A percentile compares a stretch with the other conserved stretches of the same genome.
These are phyloP conservation scores for Paraglomus occultum DNA, from an alignment of 192 early-diverging fungal genomes.

Conservation along the genomic window DNA sequence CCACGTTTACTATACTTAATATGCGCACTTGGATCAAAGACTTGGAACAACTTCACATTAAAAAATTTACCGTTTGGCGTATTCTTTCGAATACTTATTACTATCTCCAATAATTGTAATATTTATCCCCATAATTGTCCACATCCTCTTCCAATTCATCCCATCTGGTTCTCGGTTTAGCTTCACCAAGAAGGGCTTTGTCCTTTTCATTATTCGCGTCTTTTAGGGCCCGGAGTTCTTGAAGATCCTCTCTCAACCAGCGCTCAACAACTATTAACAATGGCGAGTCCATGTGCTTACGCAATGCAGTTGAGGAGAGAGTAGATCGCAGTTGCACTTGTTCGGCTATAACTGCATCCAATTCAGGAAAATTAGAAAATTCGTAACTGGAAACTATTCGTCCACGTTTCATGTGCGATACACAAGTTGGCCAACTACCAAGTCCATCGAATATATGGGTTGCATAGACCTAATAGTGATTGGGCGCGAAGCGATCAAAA, in stretches of 20 bases:
- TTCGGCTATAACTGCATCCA: slow-evolving; percentile 35
- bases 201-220: slow-evolving; percentile 28
- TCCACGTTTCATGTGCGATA: slow-evolving; percentile 66
- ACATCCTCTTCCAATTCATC: slow-evolving; percentile 47
- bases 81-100: neutral
- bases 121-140: slow-evolving; percentile 46
- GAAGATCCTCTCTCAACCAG: slow-evolving; percentile 64
- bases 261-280: slow-evolving; percentile 25
- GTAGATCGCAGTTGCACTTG: neutral
- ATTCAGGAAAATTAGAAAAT: slow-evolving; percentile 53
- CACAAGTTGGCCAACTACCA: slow-evolving; percentile 70
- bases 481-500: too few relatives aligned
- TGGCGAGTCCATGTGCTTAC: slow-evolving; percentile 20
- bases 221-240: slow-evolving; percentile 27
- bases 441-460: slow-evolving; percentile 81
- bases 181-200: slow-evolving; percentile 33
- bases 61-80: too few relatives aligned
- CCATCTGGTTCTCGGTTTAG: slow-evolving; percentile 41
- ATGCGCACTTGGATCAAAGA: too few relatives aligned
- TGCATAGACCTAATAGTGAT: slow-evolving; percentile 52
- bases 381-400: slow-evolving; percentile 43
- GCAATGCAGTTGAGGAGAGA: neutral
- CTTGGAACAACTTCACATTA: too few relatives aligned
- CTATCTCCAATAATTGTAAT: slow-evolving; percentile 46
- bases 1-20: too few relatives aligned